Percentiles rank a stretch among this genome's conserved stretches.
phyloP scores from a whole-genome alignment of 176 grass and related monocot genomes.

The Oryza nivara region DNA sequence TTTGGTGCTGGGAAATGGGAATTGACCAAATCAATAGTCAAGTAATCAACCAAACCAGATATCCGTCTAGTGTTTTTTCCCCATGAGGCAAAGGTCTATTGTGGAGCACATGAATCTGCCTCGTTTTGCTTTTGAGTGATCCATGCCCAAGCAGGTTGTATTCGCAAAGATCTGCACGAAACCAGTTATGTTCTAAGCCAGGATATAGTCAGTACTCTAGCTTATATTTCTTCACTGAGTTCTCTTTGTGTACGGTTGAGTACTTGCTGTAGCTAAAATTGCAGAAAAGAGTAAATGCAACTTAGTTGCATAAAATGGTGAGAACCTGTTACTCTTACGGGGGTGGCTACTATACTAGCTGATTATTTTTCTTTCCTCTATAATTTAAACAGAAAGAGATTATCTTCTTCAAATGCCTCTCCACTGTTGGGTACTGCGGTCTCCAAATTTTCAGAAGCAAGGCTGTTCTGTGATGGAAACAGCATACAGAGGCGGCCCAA shows the following conservation, averaged over 20 bases:
- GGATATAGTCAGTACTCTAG: neutral
- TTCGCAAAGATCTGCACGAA: neutral
- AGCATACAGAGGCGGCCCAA: constrained; percentile 82
- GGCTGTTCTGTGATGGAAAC: constrained; percentile 64
- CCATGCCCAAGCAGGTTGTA: neutral
- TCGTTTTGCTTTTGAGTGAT: constrained; percentile 1
- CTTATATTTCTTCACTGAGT: neutral
- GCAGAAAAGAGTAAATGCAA: neutral
- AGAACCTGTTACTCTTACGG: neutral
- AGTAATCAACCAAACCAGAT: neutral
- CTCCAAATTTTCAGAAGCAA: constrained; percentile 68
- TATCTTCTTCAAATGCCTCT: constrained; percentile 74
- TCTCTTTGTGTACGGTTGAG: neutral
- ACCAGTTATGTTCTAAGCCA: neutral
- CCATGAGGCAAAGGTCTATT: neutral
- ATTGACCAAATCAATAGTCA: neutral
- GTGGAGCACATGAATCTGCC: neutral
- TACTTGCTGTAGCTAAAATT: neutral
- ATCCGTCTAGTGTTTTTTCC: neutral
- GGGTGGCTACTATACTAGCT: neutral
- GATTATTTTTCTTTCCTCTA: constrained; percentile 29
- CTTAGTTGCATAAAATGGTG: neutral
- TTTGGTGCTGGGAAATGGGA: neutral
- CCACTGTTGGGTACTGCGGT: constrained; percentile 62
- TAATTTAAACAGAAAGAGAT: constrained; percentile 56